These are phyloP conservation scores for Ophiorrhiza pumila DNA, from an alignment of 257 asterid species.

Conservation along the genomic window DNA sequence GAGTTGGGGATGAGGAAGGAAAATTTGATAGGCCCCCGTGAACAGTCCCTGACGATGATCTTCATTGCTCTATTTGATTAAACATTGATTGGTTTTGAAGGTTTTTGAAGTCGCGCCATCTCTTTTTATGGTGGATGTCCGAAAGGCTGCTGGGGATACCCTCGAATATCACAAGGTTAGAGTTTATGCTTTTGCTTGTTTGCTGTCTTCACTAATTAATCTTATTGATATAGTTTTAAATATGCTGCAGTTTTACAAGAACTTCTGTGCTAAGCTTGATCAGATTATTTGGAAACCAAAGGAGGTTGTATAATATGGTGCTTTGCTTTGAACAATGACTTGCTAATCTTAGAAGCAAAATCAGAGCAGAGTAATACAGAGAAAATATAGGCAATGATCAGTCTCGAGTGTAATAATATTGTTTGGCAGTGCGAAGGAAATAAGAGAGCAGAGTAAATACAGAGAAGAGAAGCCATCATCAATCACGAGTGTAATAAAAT, in stretches of 20 bases:
- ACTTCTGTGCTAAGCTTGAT: conserved; percentile 49
- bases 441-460: too few species aligned
- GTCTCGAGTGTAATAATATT: neutral
- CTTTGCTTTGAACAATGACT: conserved; percentile 49
- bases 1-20: neutral
- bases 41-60: neutral
- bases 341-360: conserved; percentile 56
- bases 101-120: conserved; percentile 87
- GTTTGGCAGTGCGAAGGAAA: neutral
- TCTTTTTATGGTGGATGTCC: conserved; percentile 93
- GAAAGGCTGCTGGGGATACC: conserved; percentile 91
- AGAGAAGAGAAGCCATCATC: too few species aligned
- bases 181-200: conserved; percentile 6
- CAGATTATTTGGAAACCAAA: conserved; percentile 68
- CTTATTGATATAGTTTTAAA: neutral
- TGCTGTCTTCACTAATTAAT: neutral
- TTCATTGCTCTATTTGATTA: neutral
- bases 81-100: conserved; percentile 28
- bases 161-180: conserved; percentile 86
- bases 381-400: neutral
- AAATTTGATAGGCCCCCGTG: neutral
- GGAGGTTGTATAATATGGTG: conserved; percentile 41
- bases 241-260: conserved; percentile 78
- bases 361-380: conserved; percentile 16
- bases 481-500: neutral